These are phyloP conservation scores for Salix caprea DNA, from an alignment of 345 rosid genomes.

Conservation along the genomic window DNA sequence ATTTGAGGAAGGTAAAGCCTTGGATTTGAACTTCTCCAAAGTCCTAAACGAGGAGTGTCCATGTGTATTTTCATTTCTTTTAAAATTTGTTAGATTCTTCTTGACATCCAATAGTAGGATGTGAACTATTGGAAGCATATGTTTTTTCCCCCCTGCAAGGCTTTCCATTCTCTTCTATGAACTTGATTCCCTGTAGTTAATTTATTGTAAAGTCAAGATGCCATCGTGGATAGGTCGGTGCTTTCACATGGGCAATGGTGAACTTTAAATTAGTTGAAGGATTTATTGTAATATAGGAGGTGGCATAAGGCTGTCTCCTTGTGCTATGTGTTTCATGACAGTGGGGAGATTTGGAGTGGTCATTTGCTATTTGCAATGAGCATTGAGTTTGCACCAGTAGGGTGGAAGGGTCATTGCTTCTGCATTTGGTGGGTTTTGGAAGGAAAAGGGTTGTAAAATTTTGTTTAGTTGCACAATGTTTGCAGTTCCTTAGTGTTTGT, in stretches of 20 bases:
- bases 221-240: not conserved
- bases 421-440: not conserved
- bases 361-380: not conserved
- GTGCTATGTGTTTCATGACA: not conserved
- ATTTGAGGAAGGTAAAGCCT: too few relatives aligned
- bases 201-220: not conserved
- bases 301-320: not conserved
- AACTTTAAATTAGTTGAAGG: not conserved
- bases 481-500: not conserved
- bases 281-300: not conserved
- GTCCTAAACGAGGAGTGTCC: not conserved
- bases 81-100: not conserved
- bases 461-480: not conserved
- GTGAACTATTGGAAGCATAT: not conserved
- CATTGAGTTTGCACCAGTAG: not conserved
- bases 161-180: not conserved
- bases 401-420: not conserved
- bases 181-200: not conserved
- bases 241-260: not conserved
- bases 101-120: not conserved
- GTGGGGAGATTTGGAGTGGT: not conserved
- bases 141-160: not conserved
- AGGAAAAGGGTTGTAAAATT: not conserved
- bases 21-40: too few relatives aligned
- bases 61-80: too few relatives aligned